phyloP scores from a whole-genome alignment of 176 grass and related monocot genomes.

The Microstegium vimineum region DNA sequence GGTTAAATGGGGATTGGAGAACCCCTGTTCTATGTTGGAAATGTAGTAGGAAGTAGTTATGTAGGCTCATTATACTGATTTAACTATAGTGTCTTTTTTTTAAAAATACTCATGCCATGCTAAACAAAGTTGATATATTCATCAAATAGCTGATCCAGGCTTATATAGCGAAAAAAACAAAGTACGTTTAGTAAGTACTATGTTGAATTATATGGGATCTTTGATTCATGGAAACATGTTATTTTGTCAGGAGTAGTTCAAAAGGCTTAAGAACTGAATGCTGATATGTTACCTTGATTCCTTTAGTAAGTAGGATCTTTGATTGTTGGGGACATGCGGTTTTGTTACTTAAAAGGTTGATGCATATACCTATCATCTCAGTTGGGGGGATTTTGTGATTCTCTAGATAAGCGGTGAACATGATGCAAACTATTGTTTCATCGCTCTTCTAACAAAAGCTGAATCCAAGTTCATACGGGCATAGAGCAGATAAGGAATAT shows the following conservation, averaged over 20 bases:
- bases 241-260: not conserved
- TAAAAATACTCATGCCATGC: not conserved
- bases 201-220: not conserved
- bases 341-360: not conserved
- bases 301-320: not conserved
- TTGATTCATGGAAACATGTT: not conserved
- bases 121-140: not conserved
- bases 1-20: not conserved
- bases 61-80: not conserved
- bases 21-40: not conserved
- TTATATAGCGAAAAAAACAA: not conserved
- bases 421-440: not conserved
- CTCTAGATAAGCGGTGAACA: not conserved
- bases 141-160: not conserved
- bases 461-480: not conserved
- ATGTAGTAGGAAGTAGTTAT: not conserved
- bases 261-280: not conserved
- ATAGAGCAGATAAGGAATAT: not conserved
- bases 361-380: not conserved
- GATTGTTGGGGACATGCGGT: not conserved
- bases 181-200: too few species aligned
- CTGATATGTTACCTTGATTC: not conserved
- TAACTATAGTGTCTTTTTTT: not conserved
- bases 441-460: not conserved
- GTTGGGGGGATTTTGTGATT: not conserved